These are phyloP conservation scores for Dioscorea dumetorum DNA, from an alignment of 106 monocot species.

Conservation along the genomic window DNA sequence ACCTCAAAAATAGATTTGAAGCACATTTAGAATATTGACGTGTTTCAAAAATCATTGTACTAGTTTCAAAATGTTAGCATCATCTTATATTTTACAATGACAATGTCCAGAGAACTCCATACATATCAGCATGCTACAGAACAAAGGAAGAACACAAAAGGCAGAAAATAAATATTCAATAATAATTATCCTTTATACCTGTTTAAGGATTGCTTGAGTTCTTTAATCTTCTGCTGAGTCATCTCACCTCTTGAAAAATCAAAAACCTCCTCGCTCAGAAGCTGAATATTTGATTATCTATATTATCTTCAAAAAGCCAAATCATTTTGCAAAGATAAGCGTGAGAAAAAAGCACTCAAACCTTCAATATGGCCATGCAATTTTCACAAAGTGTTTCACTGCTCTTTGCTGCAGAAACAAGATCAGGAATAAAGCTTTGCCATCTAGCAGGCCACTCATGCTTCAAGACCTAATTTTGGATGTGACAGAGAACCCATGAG, in stretches of 20 bases:
- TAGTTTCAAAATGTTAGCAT: too few species aligned
- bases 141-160: too few species aligned
- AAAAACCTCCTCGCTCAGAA: constrained; percentile 98
- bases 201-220: constrained; percentile 87
- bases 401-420: constrained; percentile 89
- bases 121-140: too few species aligned
- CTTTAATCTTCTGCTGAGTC: constrained; percentile 96
- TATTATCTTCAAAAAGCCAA: too few species aligned
- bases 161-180: neutral
- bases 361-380: constrained; percentile 99
- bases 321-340: too few species aligned
- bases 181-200: constrained; percentile 32
- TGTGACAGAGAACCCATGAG: too few species aligned
- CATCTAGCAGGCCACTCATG: constrained; percentile 99
- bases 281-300: constrained; percentile 33
- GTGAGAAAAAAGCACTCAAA: constrained; percentile 3
- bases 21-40: too few species aligned
- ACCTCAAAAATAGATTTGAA: too few species aligned
- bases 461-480: constrained; percentile 58
- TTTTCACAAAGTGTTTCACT: constrained; percentile 97
- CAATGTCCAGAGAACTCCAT: too few species aligned
- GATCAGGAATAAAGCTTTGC: constrained; percentile 91
- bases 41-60: too few species aligned
- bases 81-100: too few species aligned
- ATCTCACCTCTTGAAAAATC: constrained; percentile 99